These are phyloP conservation scores for Serendipita sp. DNA, from an alignment of 768 basidiomycete genomes.

Conservation along the genomic window DNA sequence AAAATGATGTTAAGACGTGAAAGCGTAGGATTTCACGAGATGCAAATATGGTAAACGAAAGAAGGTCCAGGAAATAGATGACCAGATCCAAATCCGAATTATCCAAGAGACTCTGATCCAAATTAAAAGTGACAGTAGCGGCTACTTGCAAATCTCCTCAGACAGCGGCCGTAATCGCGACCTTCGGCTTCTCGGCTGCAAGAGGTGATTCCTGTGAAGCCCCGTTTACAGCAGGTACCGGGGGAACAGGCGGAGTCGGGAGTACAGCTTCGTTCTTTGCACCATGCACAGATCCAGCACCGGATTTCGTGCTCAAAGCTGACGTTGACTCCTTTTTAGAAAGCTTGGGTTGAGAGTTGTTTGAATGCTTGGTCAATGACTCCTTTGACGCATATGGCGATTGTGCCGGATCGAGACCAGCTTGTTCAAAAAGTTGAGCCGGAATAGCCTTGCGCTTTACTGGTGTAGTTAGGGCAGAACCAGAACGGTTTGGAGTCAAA, in stretches of 20 bases:
- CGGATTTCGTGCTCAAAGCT: background rate
- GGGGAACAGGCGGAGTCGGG: background rate
- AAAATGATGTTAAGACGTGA: no score
- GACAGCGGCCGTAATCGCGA: background rate
- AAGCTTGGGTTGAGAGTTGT: background rate
- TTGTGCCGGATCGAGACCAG: background rate
- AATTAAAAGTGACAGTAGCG: no score
- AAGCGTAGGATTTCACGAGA: no score
- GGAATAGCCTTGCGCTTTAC: slow-evolving; percentile 7
- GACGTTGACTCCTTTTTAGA: background rate
- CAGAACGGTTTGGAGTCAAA: background rate
- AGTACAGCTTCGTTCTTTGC: background rate
- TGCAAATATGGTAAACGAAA: no score
- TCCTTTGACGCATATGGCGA: slow-evolving; percentile 4
- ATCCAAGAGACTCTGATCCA: no score
- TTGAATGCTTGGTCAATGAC: background rate
- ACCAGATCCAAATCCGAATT: no score
- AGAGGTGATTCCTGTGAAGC: background rate
- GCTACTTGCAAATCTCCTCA: no score
- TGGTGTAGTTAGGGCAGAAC: background rate
- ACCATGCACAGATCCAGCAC: background rate
- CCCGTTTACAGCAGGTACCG: no score
- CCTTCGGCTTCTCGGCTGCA: background rate
- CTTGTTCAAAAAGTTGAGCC: slow-evolving; percentile 3
- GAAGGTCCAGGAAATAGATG: no score